phyloP scores from a whole-genome alignment of 1,284 basidiomycete species.

The Trichosporon inkin region DNA sequence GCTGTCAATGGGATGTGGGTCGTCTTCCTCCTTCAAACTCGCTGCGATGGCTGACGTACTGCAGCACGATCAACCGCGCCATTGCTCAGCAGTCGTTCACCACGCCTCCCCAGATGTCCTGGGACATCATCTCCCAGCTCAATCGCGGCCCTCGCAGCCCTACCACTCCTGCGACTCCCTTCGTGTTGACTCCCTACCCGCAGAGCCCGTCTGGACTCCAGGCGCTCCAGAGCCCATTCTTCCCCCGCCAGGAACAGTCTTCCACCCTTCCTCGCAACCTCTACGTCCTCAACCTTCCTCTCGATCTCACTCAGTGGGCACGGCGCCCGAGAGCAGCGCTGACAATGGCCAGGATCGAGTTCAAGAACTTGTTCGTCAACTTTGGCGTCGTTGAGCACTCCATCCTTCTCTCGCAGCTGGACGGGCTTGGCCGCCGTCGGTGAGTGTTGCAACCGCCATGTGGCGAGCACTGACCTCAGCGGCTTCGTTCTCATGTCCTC shows the following conservation, averaged over 20 bases:
- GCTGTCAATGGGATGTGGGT: constrained; percentile 38
- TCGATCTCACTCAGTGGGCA: constrained; percentile 41
- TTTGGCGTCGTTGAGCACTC: constrained; percentile 45
- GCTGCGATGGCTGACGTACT: constrained; percentile 4
- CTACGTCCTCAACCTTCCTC: constrained; percentile 43
- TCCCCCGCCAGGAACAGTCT: constrained; percentile 10
- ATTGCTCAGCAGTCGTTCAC: constrained; percentile 1
- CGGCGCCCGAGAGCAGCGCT: background rate
- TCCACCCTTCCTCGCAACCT: constrained; percentile 38
- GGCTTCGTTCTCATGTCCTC: constrained; percentile 46
- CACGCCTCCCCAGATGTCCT: constrained; percentile 17
- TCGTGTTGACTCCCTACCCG: constrained; percentile 10
- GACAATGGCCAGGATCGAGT: constrained; percentile 31
- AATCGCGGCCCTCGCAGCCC: background rate
- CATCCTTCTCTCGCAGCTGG: constrained; percentile 43
- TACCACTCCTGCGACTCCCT: constrained; percentile 10
- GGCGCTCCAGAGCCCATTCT: constrained; percentile 2
- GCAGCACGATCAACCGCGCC: constrained; percentile 18
- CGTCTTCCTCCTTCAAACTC: background rate
- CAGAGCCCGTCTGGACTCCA: constrained; percentile 10
- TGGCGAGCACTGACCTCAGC: constrained; percentile 18
- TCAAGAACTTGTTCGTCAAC: constrained; percentile 34
- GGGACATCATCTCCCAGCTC: constrained; percentile 18
- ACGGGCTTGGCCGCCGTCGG: constrained; percentile 40
- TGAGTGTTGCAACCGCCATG: background rate